Evolutionary conservation across 1,284 basidiomycete genomes (phyloP), one percentile per base, ranked within the genome.

Genomic region (Sporisorium graminicola): DNA sequence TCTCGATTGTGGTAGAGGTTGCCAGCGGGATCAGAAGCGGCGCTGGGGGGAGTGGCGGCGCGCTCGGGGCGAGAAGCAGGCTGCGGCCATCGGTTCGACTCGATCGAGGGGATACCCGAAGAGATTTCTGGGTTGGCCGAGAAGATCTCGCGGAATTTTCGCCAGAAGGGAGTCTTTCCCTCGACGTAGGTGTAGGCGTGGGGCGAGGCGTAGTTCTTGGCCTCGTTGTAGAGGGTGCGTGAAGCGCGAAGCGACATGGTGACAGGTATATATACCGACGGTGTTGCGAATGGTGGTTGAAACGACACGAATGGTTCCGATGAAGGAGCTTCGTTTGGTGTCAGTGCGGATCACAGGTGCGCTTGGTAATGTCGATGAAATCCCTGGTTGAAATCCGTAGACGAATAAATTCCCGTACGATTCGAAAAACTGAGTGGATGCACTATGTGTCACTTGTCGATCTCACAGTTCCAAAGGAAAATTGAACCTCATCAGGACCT

Each of bases 81-180:
- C 64, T 90, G 92, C 35, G 95, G 95, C 85, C 91, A 92, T 80
- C 95, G 90, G 87, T 95, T 89, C 74, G 91, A 58, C 87, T 87
- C 53, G 91, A 68, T 53, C 16, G 94, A 88, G 27, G 95, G 95
- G n/a, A 97, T 90, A 87, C 95, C 95, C 73, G 90, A 92, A 16
- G 94, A 95, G 85, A 97, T 96, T 84, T 93, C 91, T 44, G 94
- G 94, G 87, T 95, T 94, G 77, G 95, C 89, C 43, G 77, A 74
- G 57, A 83, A 66, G 40, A 80, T 47, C 42, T 79, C 51, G 51
- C 82, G 70, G 66, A 85, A 78, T 72, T 84, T 84, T 55, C 82
- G 80, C 84, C 84, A 85, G 67, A 85, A 85, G 20, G 84, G 84
- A 24, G 84, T 82, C 37, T 72, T 70, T 35, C 84, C 84, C 65